Conservation (phyloP, 2,329 filamentous ascomycete species). For the Calonectria naviculata region DNA sequence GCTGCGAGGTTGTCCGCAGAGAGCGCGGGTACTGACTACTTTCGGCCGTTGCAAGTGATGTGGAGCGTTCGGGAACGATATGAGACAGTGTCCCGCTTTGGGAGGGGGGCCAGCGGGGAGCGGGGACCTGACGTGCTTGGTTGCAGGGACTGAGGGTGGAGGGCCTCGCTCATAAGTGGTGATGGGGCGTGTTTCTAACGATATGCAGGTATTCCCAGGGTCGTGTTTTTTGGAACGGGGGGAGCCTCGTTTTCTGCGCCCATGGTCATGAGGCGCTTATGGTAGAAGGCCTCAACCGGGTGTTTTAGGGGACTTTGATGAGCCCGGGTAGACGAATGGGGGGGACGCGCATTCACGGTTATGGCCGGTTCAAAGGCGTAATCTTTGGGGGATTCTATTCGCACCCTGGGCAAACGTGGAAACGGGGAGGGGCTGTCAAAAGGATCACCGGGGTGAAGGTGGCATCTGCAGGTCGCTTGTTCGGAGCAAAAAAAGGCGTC, state of each 20-base stretch:
- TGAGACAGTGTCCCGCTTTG: neutral
- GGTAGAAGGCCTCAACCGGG: slow-evolving; percentile 1
- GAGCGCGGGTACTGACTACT: neutral
- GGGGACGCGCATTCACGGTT: neutral
- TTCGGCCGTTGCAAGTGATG: neutral
- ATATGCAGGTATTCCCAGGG: neutral
- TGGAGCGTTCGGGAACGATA: neutral
- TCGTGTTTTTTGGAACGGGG: neutral
- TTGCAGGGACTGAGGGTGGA: neutral
- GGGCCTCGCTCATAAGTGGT: neutral
- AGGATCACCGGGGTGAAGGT: neutral
- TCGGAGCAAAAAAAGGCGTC: neutral
- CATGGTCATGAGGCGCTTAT: neutral
- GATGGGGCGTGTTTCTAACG: neutral
- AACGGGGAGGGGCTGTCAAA: neutral
- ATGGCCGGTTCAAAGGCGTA: neutral
- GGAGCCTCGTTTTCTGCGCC: neutral
- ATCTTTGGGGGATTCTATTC: neutral
- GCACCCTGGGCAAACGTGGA: neutral
- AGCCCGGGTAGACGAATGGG: too few species aligned
- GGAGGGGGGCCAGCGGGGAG: neutral
- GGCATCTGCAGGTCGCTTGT: neutral
- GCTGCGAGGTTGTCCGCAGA: neutral
- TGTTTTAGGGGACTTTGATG: too few species aligned
- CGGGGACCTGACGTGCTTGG: neutral